Conservation (phyloP, 345 rosid genomes). For the Triadica sebifera region DNA sequence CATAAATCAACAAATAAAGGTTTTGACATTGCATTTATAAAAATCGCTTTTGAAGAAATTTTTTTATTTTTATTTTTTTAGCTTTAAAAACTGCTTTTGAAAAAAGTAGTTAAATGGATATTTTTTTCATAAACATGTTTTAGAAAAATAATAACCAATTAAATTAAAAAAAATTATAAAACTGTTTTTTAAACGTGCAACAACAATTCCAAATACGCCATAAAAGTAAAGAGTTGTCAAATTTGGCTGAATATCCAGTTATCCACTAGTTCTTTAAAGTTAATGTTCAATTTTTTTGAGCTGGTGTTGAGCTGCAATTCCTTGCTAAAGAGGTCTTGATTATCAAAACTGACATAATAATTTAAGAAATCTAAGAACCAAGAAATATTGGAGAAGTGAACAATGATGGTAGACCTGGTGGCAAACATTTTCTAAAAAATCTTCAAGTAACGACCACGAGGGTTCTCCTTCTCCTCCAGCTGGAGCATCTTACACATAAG, state of each 20-base stretch:
- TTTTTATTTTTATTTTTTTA: too few relatives aligned
- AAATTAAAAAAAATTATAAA: too few relatives aligned
- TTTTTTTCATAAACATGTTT: too few relatives aligned
- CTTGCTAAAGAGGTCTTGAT: constrained; percentile 85
- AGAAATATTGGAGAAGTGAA: constrained; percentile 90
- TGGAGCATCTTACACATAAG: constrained; percentile 91
- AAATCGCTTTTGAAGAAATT: not conserved
- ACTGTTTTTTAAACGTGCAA: too few relatives aligned
- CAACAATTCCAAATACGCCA: not conserved
- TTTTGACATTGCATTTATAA: not conserved
- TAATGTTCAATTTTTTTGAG: too few relatives aligned
- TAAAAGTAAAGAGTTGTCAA: not conserved
- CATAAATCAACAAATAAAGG: not conserved
- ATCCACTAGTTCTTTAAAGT: too few relatives aligned
- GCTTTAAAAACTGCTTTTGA: too few relatives aligned
- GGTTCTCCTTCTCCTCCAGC: constrained; percentile 93
- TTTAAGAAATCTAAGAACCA: constrained; percentile 99
- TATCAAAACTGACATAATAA: constrained; percentile 86
- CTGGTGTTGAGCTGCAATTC: constrained; percentile 95
- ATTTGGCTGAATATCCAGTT: not conserved
- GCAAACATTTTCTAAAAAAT: constrained; percentile 98
- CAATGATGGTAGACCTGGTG: constrained; percentile 96
- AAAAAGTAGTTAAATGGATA: too few relatives aligned
- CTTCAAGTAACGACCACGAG: constrained; percentile 91
- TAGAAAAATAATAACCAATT: too few relatives aligned